Percentiles rank a stretch among this genome's conserved stretches.
Conservation (phyloP, 1,139 yeast species). For the Candida gigantensis region DNA sequence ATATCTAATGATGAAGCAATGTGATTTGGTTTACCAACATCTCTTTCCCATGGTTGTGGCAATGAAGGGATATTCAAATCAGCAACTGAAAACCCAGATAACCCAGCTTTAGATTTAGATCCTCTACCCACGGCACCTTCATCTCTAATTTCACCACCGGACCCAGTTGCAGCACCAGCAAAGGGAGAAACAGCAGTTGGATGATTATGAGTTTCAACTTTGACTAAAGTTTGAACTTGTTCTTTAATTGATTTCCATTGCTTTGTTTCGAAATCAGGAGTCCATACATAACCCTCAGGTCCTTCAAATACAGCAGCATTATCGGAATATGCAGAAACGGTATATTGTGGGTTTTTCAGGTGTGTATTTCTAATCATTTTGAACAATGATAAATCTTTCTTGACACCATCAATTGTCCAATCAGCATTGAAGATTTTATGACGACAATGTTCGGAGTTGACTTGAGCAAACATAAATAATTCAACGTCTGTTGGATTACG, state of each 20-base stretch:
- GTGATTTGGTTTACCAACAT: constrained; percentile 86
- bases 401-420: constrained; percentile 90
- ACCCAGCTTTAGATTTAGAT: constrained; percentile 94
- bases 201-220: constrained; percentile 98
- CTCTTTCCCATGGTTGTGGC: constrained; percentile 92
- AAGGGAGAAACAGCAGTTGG: constrained; percentile 99
- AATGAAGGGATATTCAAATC: constrained; percentile 85
- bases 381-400: constrained; percentile 76
- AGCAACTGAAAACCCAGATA: constrained; percentile 89
- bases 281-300: constrained; percentile 67
- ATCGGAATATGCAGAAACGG: constrained; percentile 93
- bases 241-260: constrained; percentile 78
- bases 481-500: constrained; percentile 98
- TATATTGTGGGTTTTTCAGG: constrained; percentile 72
- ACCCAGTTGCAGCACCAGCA: constrained; percentile 99
- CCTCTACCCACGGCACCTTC: constrained; percentile 99
- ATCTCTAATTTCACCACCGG: constrained; percentile 99
- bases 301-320: constrained; percentile 98
- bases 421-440: constrained; percentile 98
- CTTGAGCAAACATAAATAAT: constrained; percentile 98
- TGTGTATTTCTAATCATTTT: constrained; percentile 97
- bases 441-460: constrained; percentile 98
- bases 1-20: constrained; percentile 92
- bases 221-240: constrained; percentile 82
- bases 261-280: constrained; percentile 74